These are phyloP conservation scores for Poa pratensis DNA, from an alignment of 176 grass and related monocot genomes.

Conservation along the genomic window DNA sequence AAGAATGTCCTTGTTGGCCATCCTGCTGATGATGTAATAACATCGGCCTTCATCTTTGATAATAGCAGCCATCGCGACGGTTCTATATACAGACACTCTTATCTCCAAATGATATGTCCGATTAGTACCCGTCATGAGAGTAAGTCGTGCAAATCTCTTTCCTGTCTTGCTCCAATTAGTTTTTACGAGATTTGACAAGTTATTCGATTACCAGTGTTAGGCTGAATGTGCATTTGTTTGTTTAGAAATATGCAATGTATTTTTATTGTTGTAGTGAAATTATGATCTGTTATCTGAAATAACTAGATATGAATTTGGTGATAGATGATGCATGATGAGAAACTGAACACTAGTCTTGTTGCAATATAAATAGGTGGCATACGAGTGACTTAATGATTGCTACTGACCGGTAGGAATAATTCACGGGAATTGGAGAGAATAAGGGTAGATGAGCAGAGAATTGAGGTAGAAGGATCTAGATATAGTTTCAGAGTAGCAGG, in stretches of 20 bases:
- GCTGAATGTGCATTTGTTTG: not conserved
- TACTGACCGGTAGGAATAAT: no score
- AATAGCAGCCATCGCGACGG: not conserved
- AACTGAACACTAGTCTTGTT: not conserved
- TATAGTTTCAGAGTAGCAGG: no score
- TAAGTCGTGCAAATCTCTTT: conserved; percentile 12
- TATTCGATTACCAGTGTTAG: not conserved
- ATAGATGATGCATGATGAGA: not conserved
- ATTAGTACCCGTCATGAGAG: not conserved
- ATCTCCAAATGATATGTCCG: not conserved
- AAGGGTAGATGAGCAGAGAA: no score
- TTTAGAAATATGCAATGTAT: not conserved
- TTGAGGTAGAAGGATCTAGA: no score
- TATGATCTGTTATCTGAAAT: not conserved
- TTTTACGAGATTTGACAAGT: not conserved
- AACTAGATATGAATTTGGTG: not conserved
- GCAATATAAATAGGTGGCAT: not conserved
- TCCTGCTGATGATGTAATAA: not conserved
- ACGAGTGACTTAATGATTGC: not conserved
- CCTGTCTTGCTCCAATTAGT: not conserved
- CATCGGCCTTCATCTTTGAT: not conserved
- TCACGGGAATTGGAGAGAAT: no score
- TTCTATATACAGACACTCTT: not conserved
- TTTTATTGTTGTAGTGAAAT: not conserved
- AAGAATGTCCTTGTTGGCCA: not conserved